Conservation (phyloP, 169 alveolate species). For the Eimeria sp. region DNA sequence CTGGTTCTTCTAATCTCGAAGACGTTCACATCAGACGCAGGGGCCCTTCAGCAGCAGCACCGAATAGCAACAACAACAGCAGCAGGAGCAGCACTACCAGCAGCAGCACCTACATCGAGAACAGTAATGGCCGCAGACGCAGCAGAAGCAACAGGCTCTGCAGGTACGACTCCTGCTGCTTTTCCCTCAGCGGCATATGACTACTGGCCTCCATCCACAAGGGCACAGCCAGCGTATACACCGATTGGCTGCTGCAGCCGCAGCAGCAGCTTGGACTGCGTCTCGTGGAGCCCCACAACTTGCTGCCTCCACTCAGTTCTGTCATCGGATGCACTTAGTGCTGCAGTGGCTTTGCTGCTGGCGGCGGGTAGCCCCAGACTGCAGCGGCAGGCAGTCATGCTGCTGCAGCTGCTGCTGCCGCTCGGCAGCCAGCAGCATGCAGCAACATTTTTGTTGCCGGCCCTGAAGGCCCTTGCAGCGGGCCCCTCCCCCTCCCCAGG, state of each 20-base stretch:
- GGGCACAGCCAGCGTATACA: background rate
- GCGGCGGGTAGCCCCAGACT: conserved; percentile 62
- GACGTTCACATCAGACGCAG: background rate
- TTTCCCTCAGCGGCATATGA: conserved; percentile 11
- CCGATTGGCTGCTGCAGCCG: conserved; percentile 29
- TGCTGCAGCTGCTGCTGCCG: conserved; percentile 72
- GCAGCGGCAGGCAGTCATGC: conserved; percentile 51
- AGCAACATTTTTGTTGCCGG: conserved; percentile 49
- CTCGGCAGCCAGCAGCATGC: conserved; percentile 65
- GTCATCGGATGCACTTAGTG: conserved; percentile 33
- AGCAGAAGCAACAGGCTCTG: background rate
- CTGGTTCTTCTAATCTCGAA: conserved; percentile 39
- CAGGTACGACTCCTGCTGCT: conserved; percentile 11
- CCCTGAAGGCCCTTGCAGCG: conserved; percentile 13
- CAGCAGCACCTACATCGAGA: background rate
- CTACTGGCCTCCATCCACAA: conserved; percentile 48
- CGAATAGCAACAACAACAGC: background rate
- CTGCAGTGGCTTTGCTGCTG: conserved; percentile 62
- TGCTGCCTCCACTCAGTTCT: background rate
- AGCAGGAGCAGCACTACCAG: conserved; percentile 18
- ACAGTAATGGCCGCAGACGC: background rate
- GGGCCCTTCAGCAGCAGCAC: conserved; percentile 32
- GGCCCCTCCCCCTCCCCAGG: background rate
- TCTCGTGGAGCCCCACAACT: conserved; percentile 5
- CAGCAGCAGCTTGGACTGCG: background rate